phyloP scores from a whole-genome alignment of 176 grass and related monocot genomes.

The Luzula sylvatica region DNA sequence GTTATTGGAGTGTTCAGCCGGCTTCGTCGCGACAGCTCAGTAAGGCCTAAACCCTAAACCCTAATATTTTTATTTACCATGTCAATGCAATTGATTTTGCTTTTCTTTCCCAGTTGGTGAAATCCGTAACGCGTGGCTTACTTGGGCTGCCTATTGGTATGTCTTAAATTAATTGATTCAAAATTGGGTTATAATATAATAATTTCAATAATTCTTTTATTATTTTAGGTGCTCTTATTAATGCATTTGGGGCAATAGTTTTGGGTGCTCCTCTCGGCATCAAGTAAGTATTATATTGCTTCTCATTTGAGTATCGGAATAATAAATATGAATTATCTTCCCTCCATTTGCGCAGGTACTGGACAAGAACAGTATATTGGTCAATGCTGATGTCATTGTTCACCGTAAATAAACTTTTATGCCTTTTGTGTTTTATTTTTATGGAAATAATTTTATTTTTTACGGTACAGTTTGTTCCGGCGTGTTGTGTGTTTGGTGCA shows the following conservation, averaged over 20 bases:
- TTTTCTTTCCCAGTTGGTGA: constrained; percentile 45
- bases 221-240: constrained; percentile 58
- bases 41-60: constrained; percentile 13
- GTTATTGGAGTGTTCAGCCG: constrained; percentile 58
- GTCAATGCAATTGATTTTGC: constrained; percentile 3
- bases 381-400: constrained; percentile 75
- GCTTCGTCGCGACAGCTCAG: constrained; percentile 54
- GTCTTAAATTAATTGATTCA: constrained; percentile 11
- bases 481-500: constrained; percentile 67
- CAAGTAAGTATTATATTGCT: constrained; percentile 43
- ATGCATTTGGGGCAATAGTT: constrained; percentile 92
- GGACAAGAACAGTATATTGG: constrained; percentile 60
- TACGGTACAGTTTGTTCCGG: constrained; percentile 75
- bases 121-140: constrained; percentile 41
- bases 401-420: constrained; percentile 40
- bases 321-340: neutral
- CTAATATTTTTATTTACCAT: neutral
- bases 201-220: constrained; percentile 3
- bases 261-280: constrained; percentile 70
- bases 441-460: neutral
- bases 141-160: constrained; percentile 55
- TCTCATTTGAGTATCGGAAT: neutral
- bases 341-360: constrained; percentile 43
- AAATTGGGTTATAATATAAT: neutral
- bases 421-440: constrained; percentile 1